Evolutionary conservation across 257 asterid genomes (phyloP).

Genomic region (Cynanchum wilfordii): DNA sequence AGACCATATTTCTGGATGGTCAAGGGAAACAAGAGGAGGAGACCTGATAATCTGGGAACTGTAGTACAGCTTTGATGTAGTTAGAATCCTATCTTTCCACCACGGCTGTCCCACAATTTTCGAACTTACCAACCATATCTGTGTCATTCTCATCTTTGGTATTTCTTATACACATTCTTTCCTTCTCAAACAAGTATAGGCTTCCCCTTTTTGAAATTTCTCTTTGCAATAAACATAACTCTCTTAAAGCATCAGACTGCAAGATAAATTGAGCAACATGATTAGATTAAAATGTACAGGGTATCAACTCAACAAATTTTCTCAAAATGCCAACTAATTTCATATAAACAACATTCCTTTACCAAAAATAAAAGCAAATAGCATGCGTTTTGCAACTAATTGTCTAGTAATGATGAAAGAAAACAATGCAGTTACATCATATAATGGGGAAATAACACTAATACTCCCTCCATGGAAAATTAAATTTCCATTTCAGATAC

Average conservation of each 20-base stretch:
- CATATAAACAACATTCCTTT: not conserved
- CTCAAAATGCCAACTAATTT: not conserved
- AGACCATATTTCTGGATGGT: conserved; percentile 54
- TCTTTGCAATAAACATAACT: not conserved
- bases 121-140: conserved; percentile 4
- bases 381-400: not conserved
- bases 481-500: not conserved
- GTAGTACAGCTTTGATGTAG: conserved; percentile 4
- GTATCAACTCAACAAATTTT: not conserved
- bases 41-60: conserved; percentile 38
- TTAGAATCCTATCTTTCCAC: conserved; percentile 27
- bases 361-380: not conserved
- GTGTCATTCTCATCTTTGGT: not conserved
- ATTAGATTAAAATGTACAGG: not conserved
- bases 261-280: not conserved
- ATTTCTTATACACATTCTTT: not conserved
- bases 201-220: not conserved
- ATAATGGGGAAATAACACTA: not conserved
- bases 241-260: not conserved
- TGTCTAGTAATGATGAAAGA: not conserved
- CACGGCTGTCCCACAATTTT: not conserved
- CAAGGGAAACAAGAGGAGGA: conserved; percentile 61
- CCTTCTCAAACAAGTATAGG: not conserved
- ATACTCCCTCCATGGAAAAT: not conserved
- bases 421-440: not conserved